These are phyloP conservation scores for Leccinum rimulosum DNA, from an alignment of 768 basidiomycete species.

Conservation along the genomic window DNA sequence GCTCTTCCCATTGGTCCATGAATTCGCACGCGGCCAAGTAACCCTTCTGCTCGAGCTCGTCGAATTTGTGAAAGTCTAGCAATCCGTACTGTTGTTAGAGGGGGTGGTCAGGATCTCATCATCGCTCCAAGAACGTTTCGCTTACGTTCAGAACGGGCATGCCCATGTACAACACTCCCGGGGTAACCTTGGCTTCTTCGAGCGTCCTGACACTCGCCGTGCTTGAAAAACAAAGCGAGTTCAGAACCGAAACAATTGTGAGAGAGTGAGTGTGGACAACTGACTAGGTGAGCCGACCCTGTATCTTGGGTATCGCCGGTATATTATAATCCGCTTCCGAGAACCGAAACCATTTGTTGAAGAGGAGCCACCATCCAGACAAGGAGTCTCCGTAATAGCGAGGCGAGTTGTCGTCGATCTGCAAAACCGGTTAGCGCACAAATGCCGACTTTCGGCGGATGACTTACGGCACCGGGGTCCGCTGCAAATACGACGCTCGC, in stretches of 20 bases:
- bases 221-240: conserved; percentile 38
- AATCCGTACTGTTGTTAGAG: conserved; percentile 72
- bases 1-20: conserved; percentile 75
- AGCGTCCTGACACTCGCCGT: conserved; percentile 94
- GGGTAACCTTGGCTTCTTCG: conserved; percentile 90
- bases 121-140: not conserved
- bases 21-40: conserved; percentile 70
- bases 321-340: too few species aligned
- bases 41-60: conserved; percentile 83
- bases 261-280: too few species aligned
- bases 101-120: not conserved
- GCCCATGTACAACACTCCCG: conserved; percentile 86
- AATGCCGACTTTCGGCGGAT: not conserved
- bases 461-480: conserved; percentile 84
- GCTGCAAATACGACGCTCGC: conserved; percentile 87
- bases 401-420: not conserved
- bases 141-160: conserved; percentile 93
- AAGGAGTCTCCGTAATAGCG: too few species aligned
- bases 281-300: too few species aligned
- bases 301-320: too few species aligned
- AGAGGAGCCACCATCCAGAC: too few species aligned
- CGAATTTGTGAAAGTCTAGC: conserved; percentile 84
- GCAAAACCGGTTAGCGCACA: not conserved
- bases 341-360: too few species aligned
- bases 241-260: not conserved